Base-by-base conservation (phyloP, 2,329 filamentous ascomycete species). In the Arthroderma sp. region DNA sequence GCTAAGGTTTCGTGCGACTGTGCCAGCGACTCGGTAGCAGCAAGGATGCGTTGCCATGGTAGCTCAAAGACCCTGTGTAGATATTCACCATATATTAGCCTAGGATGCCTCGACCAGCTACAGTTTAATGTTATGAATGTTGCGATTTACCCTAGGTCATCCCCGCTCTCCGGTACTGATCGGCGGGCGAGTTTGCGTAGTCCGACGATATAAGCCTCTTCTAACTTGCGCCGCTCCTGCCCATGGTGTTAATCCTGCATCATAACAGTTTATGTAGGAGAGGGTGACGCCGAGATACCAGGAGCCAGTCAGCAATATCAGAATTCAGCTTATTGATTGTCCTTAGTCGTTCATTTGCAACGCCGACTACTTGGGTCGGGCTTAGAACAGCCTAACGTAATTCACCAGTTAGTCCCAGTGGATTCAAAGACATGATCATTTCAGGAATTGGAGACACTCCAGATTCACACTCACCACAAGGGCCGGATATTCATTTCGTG, bases 301-400 rank as follows among this genome's bases (percentile, higher is more conserved):
- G 83, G 50, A 98, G 75, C 86, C 89, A 98, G 68, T 96, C 89
- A 63, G 89, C 89, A 58, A 98, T 85, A 61, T 95, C 86, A 55
- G 72, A 67, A 65, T 98, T 95, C 67, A 94, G 70, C 63, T 81
- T 86, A 57, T 76, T 77, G 61, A 96, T 89, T 65, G 86, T 78
- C 65, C 83, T 84, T 55, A 96, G 77, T 58, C 91, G 85, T 55
- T 95, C 88, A 64, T 81, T 83, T 56, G 96, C 76, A 48, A 86
- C 76, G 44, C 77, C 74, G 34, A 87, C 84, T 48, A 91, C 88
- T 68, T 91, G 85, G 54, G 69, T 69, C 28, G 91, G 89, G 63
- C 85, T 79, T 57, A 98, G 74, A 57, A 78, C 77, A 54, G 81
- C 80, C 89, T 96, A 44, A 34, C 31, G 6, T 29, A 8, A 31